Evolutionary conservation across 2,329 filamentous ascomycete species (phyloP).

Genomic region (Lomentospora prolificans): DNA sequence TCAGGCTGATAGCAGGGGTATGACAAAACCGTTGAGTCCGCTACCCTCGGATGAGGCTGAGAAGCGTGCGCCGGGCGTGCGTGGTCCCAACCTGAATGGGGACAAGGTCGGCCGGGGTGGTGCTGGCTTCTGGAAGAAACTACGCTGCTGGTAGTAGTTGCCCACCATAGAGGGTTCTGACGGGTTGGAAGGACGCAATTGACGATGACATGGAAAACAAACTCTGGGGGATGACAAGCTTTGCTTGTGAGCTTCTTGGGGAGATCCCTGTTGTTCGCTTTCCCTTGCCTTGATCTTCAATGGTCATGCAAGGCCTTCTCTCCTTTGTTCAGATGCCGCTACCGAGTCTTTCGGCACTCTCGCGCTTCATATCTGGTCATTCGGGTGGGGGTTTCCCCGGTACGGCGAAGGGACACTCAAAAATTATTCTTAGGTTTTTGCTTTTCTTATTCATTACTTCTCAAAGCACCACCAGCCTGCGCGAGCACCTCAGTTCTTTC

Average conservation of each 20-base stretch:
- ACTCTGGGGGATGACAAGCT: too few relatives aligned
- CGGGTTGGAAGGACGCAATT: too few relatives aligned
- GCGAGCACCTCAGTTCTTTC: not conserved
- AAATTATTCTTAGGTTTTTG: not conserved
- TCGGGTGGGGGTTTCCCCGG: not conserved
- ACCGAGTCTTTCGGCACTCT: too few relatives aligned
- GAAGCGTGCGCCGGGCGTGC: slow-evolving; percentile 30
- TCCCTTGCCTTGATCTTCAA: too few relatives aligned
- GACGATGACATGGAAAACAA: too few relatives aligned
- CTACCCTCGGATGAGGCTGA: slow-evolving; percentile 31
- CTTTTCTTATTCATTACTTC: not conserved
- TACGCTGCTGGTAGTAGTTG: slow-evolving; percentile 5
- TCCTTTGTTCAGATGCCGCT: too few relatives aligned
- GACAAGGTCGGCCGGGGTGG: slow-evolving; percentile 28
- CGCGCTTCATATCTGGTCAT: not conserved
- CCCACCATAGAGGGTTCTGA: too few relatives aligned
- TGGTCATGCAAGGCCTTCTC: too few relatives aligned
- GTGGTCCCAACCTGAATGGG: slow-evolving; percentile 32
- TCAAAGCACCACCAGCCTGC: not conserved
- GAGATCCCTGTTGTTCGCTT: too few relatives aligned
- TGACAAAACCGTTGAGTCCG: slow-evolving; percentile 49
- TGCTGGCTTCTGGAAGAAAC: slow-evolving; percentile 4
- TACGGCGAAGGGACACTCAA: not conserved
- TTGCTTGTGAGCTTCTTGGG: too few relatives aligned
- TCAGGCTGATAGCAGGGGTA: slow-evolving; percentile 38